Percentiles rank a stretch among this genome's conserved stretches.
Conservation (phyloP, 2,329 filamentous ascomycete genomes). For the Microdochium bolleyi region DNA sequence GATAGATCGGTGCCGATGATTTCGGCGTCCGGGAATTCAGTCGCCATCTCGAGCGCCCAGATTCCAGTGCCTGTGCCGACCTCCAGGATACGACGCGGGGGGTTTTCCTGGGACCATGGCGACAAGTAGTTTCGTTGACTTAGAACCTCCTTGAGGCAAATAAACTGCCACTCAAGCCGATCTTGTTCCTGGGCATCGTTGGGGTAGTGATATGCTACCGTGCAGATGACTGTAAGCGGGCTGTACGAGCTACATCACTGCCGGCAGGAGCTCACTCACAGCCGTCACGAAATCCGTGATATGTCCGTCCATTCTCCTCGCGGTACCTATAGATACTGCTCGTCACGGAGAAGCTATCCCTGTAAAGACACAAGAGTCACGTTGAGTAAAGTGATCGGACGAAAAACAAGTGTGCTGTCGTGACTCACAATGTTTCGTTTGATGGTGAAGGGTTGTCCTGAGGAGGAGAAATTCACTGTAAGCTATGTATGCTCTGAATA, state of each 20-base stretch:
- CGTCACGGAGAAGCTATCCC: constrained; percentile 14
- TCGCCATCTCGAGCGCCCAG: constrained; percentile 62
- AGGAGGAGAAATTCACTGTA: neutral
- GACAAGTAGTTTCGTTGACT: constrained; percentile 32
- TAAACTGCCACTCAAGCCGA: constrained; percentile 30
- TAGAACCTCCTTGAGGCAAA: constrained; percentile 27
- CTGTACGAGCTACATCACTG: neutral
- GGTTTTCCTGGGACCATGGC: constrained; percentile 24
- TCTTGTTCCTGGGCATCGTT: constrained; percentile 34
- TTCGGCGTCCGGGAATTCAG: constrained; percentile 48
- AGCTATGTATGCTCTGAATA: neutral
- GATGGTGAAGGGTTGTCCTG: neutral
- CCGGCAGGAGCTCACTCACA: constrained; percentile 23
- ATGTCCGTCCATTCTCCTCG: constrained; percentile 29
- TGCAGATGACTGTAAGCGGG: neutral
- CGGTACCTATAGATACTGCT: constrained; percentile 13
- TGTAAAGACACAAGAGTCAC: constrained; percentile 3
- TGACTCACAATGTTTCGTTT: neutral
- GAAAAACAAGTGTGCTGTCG: neutral
- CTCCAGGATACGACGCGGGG: constrained; percentile 27
- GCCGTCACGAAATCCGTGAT: constrained; percentile 37
- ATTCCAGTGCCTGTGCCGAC: constrained; percentile 39
- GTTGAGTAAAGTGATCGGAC: neutral
- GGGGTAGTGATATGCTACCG: constrained; percentile 34
- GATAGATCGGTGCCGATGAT: constrained; percentile 60